Evolutionary conservation across 2,329 filamentous ascomycete genomes (phyloP).

Genomic region (Colletotrichum limetticola): DNA sequence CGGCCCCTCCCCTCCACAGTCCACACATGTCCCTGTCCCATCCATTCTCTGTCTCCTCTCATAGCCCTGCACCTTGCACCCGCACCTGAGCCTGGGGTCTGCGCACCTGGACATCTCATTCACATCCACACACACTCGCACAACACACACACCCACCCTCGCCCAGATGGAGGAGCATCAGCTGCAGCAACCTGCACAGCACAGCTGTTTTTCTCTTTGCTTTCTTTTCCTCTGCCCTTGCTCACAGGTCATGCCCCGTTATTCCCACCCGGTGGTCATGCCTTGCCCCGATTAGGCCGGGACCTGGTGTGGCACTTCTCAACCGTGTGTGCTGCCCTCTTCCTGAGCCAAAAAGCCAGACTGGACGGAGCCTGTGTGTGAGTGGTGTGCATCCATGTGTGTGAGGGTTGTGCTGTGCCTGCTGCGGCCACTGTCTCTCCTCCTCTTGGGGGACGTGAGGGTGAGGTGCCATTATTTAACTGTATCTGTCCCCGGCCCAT

Average conservation of each 20-base stretch:
- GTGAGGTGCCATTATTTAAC: constrained; percentile 32
- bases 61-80: background rate
- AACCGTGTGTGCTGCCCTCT: constrained; percentile 18
- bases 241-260: constrained; percentile 1
- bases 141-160: background rate
- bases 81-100: background rate
- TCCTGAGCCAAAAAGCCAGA: constrained; percentile 17
- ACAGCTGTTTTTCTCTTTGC: background rate
- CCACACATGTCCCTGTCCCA: constrained; percentile 5
- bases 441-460: constrained; percentile 7
- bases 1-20: constrained; percentile 17
- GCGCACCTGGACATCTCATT: background rate
- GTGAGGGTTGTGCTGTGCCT: constrained; percentile 1
- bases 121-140: background rate
- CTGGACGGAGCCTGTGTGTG: background rate
- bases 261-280: constrained; percentile 30
- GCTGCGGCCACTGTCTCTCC: constrained; percentile 16
- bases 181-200: background rate
- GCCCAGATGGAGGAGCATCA: background rate
- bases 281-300: constrained; percentile 26
- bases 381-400: background rate
- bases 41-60: background rate
- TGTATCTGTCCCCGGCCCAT: constrained; percentile 47
- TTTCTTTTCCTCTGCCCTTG: background rate
- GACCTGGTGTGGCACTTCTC: constrained; percentile 31